Conservation (phyloP, 345 rosid genomes). For the Gossypium stocksii region DNA sequence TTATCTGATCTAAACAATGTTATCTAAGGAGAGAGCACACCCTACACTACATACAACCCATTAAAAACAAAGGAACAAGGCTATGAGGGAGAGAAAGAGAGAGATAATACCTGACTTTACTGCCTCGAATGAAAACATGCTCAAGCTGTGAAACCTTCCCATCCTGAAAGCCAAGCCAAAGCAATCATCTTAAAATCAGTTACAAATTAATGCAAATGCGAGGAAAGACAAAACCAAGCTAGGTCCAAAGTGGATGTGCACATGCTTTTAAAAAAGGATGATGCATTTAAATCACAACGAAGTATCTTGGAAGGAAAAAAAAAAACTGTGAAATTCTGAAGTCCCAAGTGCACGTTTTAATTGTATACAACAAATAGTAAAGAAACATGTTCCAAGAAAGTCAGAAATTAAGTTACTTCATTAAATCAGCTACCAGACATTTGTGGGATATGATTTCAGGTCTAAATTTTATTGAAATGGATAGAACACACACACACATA, state of each 20-base stretch:
- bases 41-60: background rate
- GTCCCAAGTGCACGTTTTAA: background rate
- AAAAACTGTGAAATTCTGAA: background rate
- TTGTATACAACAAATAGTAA: background rate
- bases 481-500: background rate
- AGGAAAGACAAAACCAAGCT: background rate
- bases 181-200: conserved; percentile 10
- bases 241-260: background rate
- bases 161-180: conserved; percentile 47
- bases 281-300: background rate
- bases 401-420: background rate
- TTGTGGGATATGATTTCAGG: background rate
- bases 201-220: background rate
- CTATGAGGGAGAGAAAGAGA: background rate
- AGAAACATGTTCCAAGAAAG: background rate
- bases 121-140: conserved; percentile 94
- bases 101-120: conserved; percentile 81
- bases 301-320: background rate
- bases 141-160: conserved; percentile 96
- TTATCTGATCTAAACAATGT: background rate
- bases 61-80: background rate
- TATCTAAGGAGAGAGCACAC: background rate
- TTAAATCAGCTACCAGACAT: background rate
- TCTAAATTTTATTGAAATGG: background rate
- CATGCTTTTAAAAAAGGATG: background rate